Base-by-base conservation (phyloP, 1,284 basidiomycete species). In the Pyrrhoderma noxium region DNA sequence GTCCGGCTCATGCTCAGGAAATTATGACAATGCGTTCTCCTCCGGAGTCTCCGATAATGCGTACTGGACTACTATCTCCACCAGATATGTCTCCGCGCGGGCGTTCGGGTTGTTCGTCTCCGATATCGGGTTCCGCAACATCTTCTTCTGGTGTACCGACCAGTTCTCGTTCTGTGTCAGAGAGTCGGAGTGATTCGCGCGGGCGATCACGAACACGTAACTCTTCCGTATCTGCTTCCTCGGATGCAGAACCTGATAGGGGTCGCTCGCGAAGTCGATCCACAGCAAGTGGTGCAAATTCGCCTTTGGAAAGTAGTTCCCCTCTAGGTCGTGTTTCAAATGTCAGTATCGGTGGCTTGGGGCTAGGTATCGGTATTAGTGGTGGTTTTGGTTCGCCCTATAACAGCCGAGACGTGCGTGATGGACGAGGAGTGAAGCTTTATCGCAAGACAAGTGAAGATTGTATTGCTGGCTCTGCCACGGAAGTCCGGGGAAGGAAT, bases 361-460 rank as follows among this genome's bases (percentile, higher is more conserved):
- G 42, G 7, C 22, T 44, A 7, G 51, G 46, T 11, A 23, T 47
- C 27, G 45, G 38, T 9, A 51, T 49, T 18, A 43, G 47, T 34
- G 54, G 42, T n/a, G 38, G 35, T 13, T 22, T 51, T 16, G 38
- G 53, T 31, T 42, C 39, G 13, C 25, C 38, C n/a, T 49, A 55
- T 35, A 55, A 39, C 31, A 49, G 49, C 18, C 50, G 54, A 16
- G 54, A 56, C 37, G 40, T 56, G 9, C 50, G 54, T 11, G 54
- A 56, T 37, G 50, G 50, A 18, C 45, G 54, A 5, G 54, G 54
- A 23, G 31, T 36, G 18, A 44, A 49, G 27, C 23, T 56, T 25
- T 56, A 56, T 40, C 47, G 54, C 21, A 56, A 56, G 46, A 56
- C 54, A 37, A 56, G 54, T 21, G 54, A 56, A 45, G 54, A 56